Conservation (phyloP, 768 basidiomycete species). For the Boletus sp. region DNA sequence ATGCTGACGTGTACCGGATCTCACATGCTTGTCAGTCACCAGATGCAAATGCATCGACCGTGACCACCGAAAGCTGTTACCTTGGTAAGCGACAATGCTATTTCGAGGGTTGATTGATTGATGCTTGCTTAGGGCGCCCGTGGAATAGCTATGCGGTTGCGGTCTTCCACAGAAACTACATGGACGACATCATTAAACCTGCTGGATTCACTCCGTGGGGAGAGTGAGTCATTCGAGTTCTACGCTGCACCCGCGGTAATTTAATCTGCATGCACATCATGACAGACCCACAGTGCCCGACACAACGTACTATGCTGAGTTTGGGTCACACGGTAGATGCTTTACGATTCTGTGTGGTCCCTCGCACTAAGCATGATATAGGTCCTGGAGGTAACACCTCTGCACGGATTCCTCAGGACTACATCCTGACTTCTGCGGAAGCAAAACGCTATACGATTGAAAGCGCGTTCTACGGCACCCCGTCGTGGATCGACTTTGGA, state of each 20-base stretch:
- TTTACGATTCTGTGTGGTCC: not conserved
- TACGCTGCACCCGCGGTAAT: not conserved
- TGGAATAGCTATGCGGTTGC: slow-evolving; percentile 63
- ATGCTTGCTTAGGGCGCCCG: slow-evolving; percentile 37
- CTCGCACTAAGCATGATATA: not conserved
- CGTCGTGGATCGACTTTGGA: not conserved
- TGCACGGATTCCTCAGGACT: not conserved
- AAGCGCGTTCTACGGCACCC: not conserved
- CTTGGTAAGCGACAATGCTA: slow-evolving; percentile 36
- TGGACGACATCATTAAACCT: slow-evolving; percentile 46
- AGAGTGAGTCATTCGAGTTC: slow-evolving; percentile 1
- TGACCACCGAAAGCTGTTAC: slow-evolving; percentile 46
- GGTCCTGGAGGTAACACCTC: not conserved
- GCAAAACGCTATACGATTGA: not conserved
- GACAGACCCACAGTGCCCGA: not conserved
- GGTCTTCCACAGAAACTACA: slow-evolving; percentile 33
- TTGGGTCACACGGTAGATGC: not conserved
- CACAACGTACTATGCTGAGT: not conserved
- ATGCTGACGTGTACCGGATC: not conserved
- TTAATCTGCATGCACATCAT: not conserved
- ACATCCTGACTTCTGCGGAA: not conserved
- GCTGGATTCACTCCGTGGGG: slow-evolving; percentile 52
- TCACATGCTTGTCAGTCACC: slow-evolving; percentile 47
- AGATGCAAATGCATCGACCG: slow-evolving; percentile 51
- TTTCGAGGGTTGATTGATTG: not conserved